Evolutionary conservation across 768 basidiomycete species (phyloP).

Genomic region (Tricholoma hemisulphureum): DNA sequence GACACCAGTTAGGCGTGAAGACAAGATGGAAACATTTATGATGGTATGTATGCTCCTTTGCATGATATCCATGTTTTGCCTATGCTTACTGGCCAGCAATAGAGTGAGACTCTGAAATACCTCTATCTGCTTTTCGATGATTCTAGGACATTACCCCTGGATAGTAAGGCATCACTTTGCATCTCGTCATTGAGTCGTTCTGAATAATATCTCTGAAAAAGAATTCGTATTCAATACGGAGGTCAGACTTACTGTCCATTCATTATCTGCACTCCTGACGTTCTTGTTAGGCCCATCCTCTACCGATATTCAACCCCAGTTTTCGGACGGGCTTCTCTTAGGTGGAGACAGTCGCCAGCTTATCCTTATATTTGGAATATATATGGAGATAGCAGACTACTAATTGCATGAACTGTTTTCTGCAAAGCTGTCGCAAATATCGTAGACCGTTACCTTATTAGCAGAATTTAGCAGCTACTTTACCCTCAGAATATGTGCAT

Average conservation of each 20-base stretch:
- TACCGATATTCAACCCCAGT: constrained; percentile 32
- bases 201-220: constrained; percentile 23
- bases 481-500: constrained; percentile 8
- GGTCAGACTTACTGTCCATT: constrained; percentile 34
- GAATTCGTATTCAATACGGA: constrained; percentile 94
- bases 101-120: constrained; percentile 92
- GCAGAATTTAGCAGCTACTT: no score
- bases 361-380: no score
- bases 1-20: constrained; percentile 62
- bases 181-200: not conserved
- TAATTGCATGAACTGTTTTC: no score
- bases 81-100: constrained; percentile 2
- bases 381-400: no score
- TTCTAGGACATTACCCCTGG: constrained; percentile 64
- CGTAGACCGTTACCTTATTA: no score
- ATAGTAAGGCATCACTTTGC: constrained; percentile 48
- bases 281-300: constrained; percentile 33
- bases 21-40: constrained; percentile 97
- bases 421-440: no score
- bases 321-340: constrained; percentile 31
- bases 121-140: constrained; percentile 86
- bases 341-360: not conserved
- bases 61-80: not conserved
- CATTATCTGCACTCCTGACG: not conserved
- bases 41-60: constrained; percentile 56